These are phyloP conservation scores for Leccinum truebloodii DNA, from an alignment of 768 basidiomycete genomes.

Conservation along the genomic window DNA sequence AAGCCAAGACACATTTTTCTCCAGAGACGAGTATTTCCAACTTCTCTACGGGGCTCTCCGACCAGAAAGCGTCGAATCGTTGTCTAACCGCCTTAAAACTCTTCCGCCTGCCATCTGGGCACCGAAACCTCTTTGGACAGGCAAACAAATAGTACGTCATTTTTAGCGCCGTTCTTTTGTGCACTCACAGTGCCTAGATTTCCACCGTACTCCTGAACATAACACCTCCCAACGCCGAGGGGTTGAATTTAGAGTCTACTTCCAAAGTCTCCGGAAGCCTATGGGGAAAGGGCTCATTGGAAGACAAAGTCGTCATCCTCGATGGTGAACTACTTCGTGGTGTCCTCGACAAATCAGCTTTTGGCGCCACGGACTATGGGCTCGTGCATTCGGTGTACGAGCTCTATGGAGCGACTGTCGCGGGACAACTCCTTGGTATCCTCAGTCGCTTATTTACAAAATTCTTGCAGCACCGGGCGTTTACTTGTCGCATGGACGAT, in stretches of 20 bases:
- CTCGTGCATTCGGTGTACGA: constrained; percentile 97
- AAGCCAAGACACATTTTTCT: constrained; percentile 91
- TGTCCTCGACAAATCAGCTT: constrained; percentile 95
- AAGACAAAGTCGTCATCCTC: constrained; percentile 87
- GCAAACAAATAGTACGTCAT: constrained; percentile 86
- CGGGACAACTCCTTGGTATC: constrained; percentile 90
- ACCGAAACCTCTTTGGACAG: constrained; percentile 92
- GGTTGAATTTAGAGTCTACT: constrained; percentile 81
- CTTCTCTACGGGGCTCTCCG: constrained; percentile 91
- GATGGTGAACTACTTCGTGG: constrained; percentile 94
- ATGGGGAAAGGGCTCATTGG: constrained; percentile 79
- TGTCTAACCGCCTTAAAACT: constrained; percentile 64
- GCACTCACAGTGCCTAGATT: constrained; percentile 52
- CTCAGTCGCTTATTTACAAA: constrained; percentile 95
- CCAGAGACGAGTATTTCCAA: constrained; percentile 94
- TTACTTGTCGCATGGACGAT: constrained; percentile 99
- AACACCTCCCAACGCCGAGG: constrained; percentile 74
- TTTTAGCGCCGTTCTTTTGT: not conserved
- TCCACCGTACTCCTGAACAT: constrained; percentile 94
- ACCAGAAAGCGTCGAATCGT: constrained; percentile 75
- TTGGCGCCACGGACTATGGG: constrained; percentile 94
- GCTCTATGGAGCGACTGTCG: constrained; percentile 85
- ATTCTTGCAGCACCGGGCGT: constrained; percentile 94
- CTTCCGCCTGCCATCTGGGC: constrained; percentile 92
- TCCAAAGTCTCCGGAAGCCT: constrained; percentile 87